Evolutionary conservation across 257 asterid genomes (phyloP).

Genomic region (Henckelia pumila): DNA sequence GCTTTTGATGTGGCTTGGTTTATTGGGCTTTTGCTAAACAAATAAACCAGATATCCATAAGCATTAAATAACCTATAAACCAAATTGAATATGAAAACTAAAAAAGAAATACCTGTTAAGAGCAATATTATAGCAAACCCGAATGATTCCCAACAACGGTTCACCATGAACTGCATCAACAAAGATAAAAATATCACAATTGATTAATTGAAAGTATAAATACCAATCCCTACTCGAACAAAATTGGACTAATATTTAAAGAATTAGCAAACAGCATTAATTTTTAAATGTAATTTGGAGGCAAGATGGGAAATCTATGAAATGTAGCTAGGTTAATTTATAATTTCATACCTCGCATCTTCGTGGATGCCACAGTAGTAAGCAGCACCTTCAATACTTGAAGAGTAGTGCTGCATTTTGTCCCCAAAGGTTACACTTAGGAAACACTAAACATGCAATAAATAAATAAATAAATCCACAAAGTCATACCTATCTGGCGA

Average conservation of each 20-base stretch:
- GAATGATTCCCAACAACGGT: slow-evolving; percentile 80
- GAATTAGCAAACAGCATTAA: slow-evolving; percentile 9
- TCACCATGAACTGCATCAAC: slow-evolving; percentile 92
- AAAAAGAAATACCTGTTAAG: slow-evolving; percentile 71
- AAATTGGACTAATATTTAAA: slow-evolving; percentile 18
- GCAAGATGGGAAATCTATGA: neutral
- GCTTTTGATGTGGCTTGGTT: slow-evolving; percentile 98
- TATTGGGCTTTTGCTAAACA: slow-evolving; percentile 91
- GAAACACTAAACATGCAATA: slow-evolving; percentile 21
- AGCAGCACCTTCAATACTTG: slow-evolving; percentile 97
- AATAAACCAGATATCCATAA: slow-evolving; percentile 30
- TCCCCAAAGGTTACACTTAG: slow-evolving; percentile 28
- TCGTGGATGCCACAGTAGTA: slow-evolving; percentile 88
- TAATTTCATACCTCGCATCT: slow-evolving; percentile 93
- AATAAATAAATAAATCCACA: slow-evolving; percentile 19
- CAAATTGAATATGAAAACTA: slow-evolving; percentile 24
- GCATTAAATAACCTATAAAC: slow-evolving; percentile 27
- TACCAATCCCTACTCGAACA: slow-evolving; percentile 15
- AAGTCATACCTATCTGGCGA: slow-evolving; percentile 85
- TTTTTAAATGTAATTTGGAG: slow-evolving; percentile 1
- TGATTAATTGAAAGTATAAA: slow-evolving; percentile 24
- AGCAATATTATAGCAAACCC: slow-evolving; percentile 94
- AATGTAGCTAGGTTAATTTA: slow-evolving; percentile 2
- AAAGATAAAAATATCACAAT: slow-evolving; percentile 24
- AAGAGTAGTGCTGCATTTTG: slow-evolving; percentile 84